These are phyloP conservation scores for Septoria petroselini DNA, from an alignment of 2,329 filamentous ascomycete genomes.

Conservation along the genomic window DNA sequence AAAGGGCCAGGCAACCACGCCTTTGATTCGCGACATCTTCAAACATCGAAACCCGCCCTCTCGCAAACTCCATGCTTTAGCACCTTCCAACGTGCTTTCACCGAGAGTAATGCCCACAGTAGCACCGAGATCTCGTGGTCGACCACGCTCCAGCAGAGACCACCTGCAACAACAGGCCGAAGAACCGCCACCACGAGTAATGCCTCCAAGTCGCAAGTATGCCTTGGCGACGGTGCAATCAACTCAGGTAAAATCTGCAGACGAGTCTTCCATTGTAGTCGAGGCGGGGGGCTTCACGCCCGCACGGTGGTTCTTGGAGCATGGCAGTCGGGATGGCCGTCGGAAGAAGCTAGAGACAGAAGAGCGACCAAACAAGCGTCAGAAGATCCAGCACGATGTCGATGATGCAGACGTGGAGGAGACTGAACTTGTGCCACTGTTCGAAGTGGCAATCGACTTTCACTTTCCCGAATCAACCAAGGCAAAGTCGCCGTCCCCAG, in stretches of 20 bases:
- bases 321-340: no score
- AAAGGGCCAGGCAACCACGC: conserved; percentile 3
- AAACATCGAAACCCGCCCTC: not conserved
- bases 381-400: conserved; percentile 17
- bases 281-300: conserved; percentile 37
- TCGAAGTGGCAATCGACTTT: conserved; percentile 31
- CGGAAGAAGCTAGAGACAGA: conserved; percentile 17
- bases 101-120: no score
- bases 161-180: not conserved
- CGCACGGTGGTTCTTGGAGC: conserved; percentile 34
- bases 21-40: not conserved
- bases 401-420: not conserved
- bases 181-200: not conserved
- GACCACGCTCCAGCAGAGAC: not conserved
- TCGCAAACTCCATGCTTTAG: not conserved
- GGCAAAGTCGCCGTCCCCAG: conserved; percentile 5
- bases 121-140: no score
- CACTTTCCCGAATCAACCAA: conserved; percentile 29
- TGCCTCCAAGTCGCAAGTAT: conserved; percentile 26
- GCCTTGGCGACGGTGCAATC: conserved; percentile 30
- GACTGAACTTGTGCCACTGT: conserved; percentile 26
- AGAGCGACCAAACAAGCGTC: conserved; percentile 33
- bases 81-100: not conserved
- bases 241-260: conserved; percentile 29
- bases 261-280: conserved; percentile 31